Conservation (phyloP, 148 eudicot genomes). For the Spergularia bocconei region DNA sequence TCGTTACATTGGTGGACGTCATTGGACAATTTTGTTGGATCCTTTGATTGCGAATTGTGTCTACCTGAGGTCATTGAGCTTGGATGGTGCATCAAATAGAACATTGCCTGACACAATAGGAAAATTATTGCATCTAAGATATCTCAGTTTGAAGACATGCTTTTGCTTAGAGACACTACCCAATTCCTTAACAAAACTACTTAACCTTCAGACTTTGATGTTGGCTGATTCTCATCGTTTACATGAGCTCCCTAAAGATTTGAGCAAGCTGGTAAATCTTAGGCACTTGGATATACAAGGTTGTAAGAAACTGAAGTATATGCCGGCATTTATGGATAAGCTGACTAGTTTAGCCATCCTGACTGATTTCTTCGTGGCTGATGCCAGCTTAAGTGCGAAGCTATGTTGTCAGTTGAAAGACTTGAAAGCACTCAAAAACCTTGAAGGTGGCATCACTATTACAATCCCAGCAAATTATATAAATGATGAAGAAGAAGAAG, state of each 20-base stretch:
- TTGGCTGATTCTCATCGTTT: background rate
- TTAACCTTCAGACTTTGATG: background rate
- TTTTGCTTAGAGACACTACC: background rate
- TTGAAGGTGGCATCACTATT: background rate
- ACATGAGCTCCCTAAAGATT: background rate
- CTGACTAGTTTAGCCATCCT: background rate
- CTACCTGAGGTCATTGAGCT: too few species aligned
- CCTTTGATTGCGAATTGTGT: too few species aligned
- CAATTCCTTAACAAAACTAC: background rate
- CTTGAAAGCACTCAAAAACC: background rate
- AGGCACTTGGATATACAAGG: background rate
- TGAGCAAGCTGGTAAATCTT: conserved; percentile 2
- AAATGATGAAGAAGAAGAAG: too few species aligned
- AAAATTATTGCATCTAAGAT: conserved; percentile 9
- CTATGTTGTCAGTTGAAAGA: background rate
- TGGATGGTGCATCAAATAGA: too few species aligned
- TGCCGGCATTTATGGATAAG: background rate
- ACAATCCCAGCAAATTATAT: background rate
- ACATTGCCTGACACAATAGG: conserved; percentile 1
- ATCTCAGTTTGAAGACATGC: background rate
- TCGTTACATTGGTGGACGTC: too few species aligned
- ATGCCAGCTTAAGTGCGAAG: background rate
- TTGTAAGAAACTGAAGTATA: background rate
- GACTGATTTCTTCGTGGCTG: background rate
- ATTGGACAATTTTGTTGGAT: too few species aligned